Percentiles rank a stretch among this genome's conserved stretches.
Conservation (phyloP, 2,329 filamentous ascomycete genomes). For the Cladophialophora immunda region DNA sequence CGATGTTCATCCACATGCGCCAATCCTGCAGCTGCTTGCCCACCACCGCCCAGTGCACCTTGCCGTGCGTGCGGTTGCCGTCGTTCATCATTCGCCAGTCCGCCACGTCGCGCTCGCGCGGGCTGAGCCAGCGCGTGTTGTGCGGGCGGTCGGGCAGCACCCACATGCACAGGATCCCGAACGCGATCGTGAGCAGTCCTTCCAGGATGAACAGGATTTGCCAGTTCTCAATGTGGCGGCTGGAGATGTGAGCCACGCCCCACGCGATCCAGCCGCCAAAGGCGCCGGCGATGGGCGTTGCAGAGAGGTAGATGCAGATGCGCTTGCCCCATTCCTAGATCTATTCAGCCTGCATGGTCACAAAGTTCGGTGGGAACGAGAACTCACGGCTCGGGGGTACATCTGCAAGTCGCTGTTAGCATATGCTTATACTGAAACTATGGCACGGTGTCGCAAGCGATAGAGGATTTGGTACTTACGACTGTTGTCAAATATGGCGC, state of each 20-base stretch:
- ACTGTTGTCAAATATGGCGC: conserved; percentile 29
- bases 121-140: conserved; percentile 45
- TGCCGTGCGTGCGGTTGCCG: conserved; percentile 32
- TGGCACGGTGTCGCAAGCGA: not conserved
- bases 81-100: conserved; percentile 31
- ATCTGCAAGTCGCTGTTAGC: conserved; percentile 9
- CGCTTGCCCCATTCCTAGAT: conserved; percentile 42
- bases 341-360: not conserved
- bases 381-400: conserved; percentile 8
- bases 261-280: conserved; percentile 51
- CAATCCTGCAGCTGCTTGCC: conserved; percentile 25
- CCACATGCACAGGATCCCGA: conserved; percentile 51
- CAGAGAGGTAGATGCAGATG: conserved; percentile 27
- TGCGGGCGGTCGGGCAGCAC: conserved; percentile 49
- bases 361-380: not conserved
- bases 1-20: conserved; percentile 29
- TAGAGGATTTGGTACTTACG: conserved; percentile 1
- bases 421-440: not conserved
- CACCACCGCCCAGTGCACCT: conserved; percentile 25
- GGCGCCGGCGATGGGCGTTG: conserved; percentile 27
- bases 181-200: conserved; percentile 46
- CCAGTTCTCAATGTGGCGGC: conserved; percentile 52
- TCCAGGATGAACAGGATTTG: conserved; percentile 52
- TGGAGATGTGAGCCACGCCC: conserved; percentile 58
- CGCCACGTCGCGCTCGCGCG: conserved; percentile 29